Base-by-base conservation (phyloP, 2,329 filamentous ascomycete genomes). In the Alternaria alternata region DNA sequence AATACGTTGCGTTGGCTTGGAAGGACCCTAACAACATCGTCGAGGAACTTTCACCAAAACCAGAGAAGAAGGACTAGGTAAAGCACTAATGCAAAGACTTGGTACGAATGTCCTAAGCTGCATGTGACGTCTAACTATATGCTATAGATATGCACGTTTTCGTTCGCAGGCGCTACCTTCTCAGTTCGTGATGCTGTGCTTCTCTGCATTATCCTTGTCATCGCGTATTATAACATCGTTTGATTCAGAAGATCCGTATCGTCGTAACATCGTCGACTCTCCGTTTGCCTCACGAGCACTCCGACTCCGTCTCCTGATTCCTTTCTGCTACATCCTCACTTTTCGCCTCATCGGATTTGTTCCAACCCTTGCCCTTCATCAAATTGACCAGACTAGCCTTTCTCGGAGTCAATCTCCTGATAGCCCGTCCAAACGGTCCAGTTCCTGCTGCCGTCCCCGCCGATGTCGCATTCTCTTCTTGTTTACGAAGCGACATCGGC, bases 21-120 rank as follows among this genome's bases (percentile, higher is more conserved):
- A 88, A 87, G 67, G 87, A 89, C 58, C 82, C 84, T 2, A 84
- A 86, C 59, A 89, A 89, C 60, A 87, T 87, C 47, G 82, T 84
- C 1, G 85, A 87, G 51, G 83, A 88, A 68, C 75, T 89, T 41
- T 82, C 82, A 51, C 80, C 81, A 0, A 76, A 70, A 52, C 63
- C 60, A 28, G 65, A 67, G 36, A 72, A 73, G 57, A 68, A 74
- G 47, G 59, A 69, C n/a, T 66, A 67, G 54, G 46, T 1, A 16
- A 5, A 5, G 4, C 20, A 38, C 4, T 24, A 3, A 14, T 24
- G 2, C 28, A 14, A 16, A 5, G 0, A 6, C 12, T 38, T 39
- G 14, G 16, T 52, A 42, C 12, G 7, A 39, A 61, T 20, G 16
- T 22, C 16, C 8, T 49, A 24, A 24, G 3, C 36, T 26, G 28